phyloP scores from a whole-genome alignment of 2,329 filamentous ascomycete species.

The Fusarium nodosum region DNA sequence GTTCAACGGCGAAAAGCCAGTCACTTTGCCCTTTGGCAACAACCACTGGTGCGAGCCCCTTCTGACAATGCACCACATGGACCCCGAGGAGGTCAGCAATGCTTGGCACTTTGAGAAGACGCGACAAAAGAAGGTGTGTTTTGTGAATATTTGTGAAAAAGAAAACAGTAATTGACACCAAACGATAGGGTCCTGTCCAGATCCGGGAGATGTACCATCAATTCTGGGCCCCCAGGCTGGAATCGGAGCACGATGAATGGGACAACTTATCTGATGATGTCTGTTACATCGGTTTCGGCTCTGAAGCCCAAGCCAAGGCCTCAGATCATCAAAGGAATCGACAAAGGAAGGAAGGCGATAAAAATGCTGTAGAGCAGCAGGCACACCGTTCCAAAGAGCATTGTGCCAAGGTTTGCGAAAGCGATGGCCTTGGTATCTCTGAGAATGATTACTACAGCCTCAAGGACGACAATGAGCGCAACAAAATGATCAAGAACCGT shows the following conservation, averaged over 20 bases:
- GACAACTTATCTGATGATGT: slow-evolving; percentile 66
- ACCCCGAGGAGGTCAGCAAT: slow-evolving; percentile 64
- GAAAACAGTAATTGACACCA: slow-evolving; percentile 26
- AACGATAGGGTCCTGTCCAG: slow-evolving; percentile 57
- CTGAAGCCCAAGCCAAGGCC: slow-evolving; percentile 53
- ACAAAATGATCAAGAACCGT: slow-evolving; percentile 48
- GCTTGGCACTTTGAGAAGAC: slow-evolving; percentile 69
- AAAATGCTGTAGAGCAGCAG: slow-evolving; percentile 58
- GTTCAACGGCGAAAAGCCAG: slow-evolving; percentile 69
- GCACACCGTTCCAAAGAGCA: slow-evolving; percentile 62
- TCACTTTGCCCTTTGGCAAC: slow-evolving; percentile 62
- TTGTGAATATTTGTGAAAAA: no score
- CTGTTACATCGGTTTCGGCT: slow-evolving; percentile 59
- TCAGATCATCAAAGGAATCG: slow-evolving; percentile 52
- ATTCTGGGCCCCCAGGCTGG: slow-evolving; percentile 62
- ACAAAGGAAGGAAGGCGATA: slow-evolving; percentile 57
- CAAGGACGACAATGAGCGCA: slow-evolving; percentile 49
- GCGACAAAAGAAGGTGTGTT: slow-evolving; percentile 58
- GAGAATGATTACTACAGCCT: slow-evolving; percentile 53
- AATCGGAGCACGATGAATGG: slow-evolving; percentile 62
- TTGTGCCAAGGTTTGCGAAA: slow-evolving; percentile 65
- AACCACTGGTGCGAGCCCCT: slow-evolving; percentile 69
- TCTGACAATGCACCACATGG: slow-evolving; percentile 70
- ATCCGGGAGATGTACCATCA: slow-evolving; percentile 65
- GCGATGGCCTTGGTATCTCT: slow-evolving; percentile 55